These are phyloP conservation scores for Apiotrichum gamsii DNA, from an alignment of 1,284 basidiomycete species.

Conservation along the genomic window DNA sequence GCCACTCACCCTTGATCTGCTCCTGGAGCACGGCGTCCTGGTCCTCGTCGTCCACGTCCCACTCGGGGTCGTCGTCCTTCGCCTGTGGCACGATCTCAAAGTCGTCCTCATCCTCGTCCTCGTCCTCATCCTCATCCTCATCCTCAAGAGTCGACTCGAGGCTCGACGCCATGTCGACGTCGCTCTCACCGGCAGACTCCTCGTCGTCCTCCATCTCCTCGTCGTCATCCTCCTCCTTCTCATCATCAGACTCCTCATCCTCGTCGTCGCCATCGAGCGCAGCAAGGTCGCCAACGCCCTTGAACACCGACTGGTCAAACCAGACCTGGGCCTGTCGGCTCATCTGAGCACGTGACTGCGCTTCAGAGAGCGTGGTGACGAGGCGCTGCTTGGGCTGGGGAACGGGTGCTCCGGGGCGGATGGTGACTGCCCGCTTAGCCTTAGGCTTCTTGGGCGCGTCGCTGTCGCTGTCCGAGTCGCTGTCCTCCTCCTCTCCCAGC, in stretches of 20 bases:
- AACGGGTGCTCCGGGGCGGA: constrained; percentile 10
- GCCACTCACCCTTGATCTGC: constrained; percentile 61
- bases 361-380: constrained; percentile 35
- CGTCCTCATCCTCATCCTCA: constrained; percentile 12
- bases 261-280: constrained; percentile 51
- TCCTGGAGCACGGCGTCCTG: constrained; percentile 66
- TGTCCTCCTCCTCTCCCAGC: constrained; percentile 52
- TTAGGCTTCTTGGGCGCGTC: constrained; percentile 18
- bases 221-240: constrained; percentile 45
- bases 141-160: constrained; percentile 23
- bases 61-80: constrained; percentile 57
- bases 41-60: constrained; percentile 76
- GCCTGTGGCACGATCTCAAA: constrained; percentile 69
- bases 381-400: constrained; percentile 42
- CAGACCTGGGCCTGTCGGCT: constrained; percentile 63
- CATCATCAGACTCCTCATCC: constrained; percentile 50
- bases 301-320: constrained; percentile 94
- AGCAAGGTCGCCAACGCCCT: constrained; percentile 59
- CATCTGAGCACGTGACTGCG: constrained; percentile 41
- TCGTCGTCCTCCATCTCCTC: constrained; percentile 43
- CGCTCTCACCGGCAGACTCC: constrained; percentile 45
- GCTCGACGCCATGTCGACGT: constrained; percentile 35
- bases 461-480: constrained; percentile 32
- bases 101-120: constrained; percentile 49
- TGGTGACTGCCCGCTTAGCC: constrained; percentile 15